Conservation (phyloP, 352 stramenopile genomes). For the Phytophthora crassamura region DNA sequence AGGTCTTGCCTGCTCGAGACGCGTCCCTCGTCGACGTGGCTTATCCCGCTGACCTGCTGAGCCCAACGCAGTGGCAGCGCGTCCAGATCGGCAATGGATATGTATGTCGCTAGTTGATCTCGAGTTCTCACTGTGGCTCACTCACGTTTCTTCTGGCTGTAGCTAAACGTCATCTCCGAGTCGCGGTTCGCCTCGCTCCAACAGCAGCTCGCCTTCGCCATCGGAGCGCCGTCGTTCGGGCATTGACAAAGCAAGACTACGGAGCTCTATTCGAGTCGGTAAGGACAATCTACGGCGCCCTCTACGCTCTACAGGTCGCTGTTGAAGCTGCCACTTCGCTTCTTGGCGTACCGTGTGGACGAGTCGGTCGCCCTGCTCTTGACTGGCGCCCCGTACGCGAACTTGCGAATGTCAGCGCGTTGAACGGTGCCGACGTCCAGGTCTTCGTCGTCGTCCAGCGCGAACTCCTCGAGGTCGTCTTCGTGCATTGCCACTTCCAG, state of each 20-base stretch:
- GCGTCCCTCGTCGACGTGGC: conserved; percentile 55
- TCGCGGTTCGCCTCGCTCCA: conserved; percentile 17
- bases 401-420: conserved; percentile 44
- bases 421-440: conserved; percentile 48
- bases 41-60: conserved; percentile 32
- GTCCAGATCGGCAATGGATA: conserved; percentile 66
- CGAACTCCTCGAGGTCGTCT: conserved; percentile 82
- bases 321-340: conserved; percentile 36
- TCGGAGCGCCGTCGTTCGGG: conserved; percentile 1
- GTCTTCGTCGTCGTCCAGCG: conserved; percentile 59
- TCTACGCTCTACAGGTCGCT: conserved; percentile 33
- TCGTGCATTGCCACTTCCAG: conserved; percentile 80
- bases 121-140: neutral
- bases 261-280: conserved; percentile 25
- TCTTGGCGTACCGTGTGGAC: conserved; percentile 25
- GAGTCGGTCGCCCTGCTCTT: conserved; percentile 13
- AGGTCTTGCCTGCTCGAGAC: conserved; percentile 52
- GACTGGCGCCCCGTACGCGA: conserved; percentile 35
- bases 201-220: conserved; percentile 11
- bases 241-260: conserved; percentile 5
- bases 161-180: conserved; percentile 36
- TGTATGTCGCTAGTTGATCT: conserved; percentile 31
- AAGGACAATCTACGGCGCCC: conserved; percentile 13
- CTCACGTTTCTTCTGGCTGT: conserved; percentile 9
- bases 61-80: conserved; percentile 23